Conservation (phyloP, 768 basidiomycete species). For the Rhodotorula babjevae region DNA sequence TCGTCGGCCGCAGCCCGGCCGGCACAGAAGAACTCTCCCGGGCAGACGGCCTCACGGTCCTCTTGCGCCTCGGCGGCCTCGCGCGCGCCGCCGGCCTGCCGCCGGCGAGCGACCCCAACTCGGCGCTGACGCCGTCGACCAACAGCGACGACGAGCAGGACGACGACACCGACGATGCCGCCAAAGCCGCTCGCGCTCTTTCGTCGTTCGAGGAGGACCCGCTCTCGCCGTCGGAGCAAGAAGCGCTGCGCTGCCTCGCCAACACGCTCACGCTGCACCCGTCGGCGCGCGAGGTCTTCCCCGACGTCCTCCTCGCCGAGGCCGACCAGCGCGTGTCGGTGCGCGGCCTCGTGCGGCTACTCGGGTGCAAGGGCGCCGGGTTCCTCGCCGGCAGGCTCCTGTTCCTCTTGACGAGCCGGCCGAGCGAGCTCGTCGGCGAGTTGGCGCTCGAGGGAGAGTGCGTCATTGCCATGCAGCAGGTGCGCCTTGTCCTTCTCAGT, state of each 20-base stretch:
- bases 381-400: constrained; percentile 40
- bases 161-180: constrained; percentile 6
- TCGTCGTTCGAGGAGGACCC: constrained; percentile 8
- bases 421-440: constrained; percentile 27
- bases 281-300: constrained; percentile 26
- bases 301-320: constrained; percentile 21
- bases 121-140: too few species aligned
- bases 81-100: constrained; percentile 8
- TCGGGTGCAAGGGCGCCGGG: constrained; percentile 15
- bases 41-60: constrained; percentile 2
- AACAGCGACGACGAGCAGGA: neutral
- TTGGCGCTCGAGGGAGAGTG: constrained; percentile 20
- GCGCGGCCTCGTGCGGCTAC: constrained; percentile 15
- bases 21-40: constrained; percentile 31
- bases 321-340: neutral
- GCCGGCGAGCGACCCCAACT: neutral
- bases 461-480: constrained; percentile 24
- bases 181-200: neutral
- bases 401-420: constrained; percentile 39
- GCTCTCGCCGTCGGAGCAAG: constrained; percentile 3
- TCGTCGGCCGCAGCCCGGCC: constrained; percentile 30
- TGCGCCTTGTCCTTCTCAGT: neutral
- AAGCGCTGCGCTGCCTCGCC: constrained; percentile 36
- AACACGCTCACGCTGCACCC: constrained; percentile 39
- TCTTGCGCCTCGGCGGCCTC: constrained; percentile 24